phyloP scores from a whole-genome alignment of 2,329 filamentous ascomycete species.

The Stachybotrys elegans region DNA sequence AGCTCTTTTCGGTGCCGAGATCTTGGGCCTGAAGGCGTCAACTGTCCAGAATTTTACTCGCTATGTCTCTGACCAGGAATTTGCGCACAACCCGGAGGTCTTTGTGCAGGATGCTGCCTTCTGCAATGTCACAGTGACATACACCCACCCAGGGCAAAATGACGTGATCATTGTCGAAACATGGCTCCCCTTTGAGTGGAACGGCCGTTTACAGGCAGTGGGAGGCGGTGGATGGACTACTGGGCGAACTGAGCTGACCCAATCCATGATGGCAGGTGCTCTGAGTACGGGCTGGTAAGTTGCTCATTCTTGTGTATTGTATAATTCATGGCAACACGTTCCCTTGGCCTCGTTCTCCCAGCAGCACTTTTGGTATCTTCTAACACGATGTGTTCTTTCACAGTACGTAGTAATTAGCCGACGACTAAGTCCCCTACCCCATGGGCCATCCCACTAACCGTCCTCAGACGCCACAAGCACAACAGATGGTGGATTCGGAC shows the following conservation, averaged over 20 bases:
- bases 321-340: neutral
- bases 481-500: constrained; percentile 9
- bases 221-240: constrained; percentile 13
- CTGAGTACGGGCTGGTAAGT: constrained; percentile 5
- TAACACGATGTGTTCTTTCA: too few relatives aligned
- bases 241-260: constrained; percentile 2
- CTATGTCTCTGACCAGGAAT: neutral
- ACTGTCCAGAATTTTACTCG: neutral
- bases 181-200: constrained; percentile 11
- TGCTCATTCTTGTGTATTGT: neutral
- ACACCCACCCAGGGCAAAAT: constrained; percentile 12
- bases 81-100: neutral
- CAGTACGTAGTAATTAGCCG: too few relatives aligned
- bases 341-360: too few relatives aligned
- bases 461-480: constrained; percentile 7
- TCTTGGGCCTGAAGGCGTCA: neutral
- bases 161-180: constrained; percentile 10
- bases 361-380: too few relatives aligned
- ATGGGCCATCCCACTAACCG: too few relatives aligned
- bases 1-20: neutral
- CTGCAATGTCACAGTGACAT: constrained; percentile 8
- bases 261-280: constrained; percentile 1
- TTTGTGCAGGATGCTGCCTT: neutral
- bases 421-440: too few relatives aligned
- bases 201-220: constrained; percentile 9